Evolutionary conservation across 345 rosid species (phyloP).

Genomic region (Brassica napus): DNA sequence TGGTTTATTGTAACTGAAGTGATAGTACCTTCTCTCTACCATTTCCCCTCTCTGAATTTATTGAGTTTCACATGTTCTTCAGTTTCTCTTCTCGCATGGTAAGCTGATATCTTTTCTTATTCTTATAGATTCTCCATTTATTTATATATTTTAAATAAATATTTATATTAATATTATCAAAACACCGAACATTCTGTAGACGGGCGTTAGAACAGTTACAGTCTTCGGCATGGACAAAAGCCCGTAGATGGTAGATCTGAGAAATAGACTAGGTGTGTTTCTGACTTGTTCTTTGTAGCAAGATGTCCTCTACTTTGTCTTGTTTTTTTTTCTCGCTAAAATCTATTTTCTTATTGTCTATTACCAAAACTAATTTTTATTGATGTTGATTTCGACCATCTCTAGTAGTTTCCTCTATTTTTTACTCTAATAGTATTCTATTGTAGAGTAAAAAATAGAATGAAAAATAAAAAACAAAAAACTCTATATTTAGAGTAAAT

Average conservation of each 20-base stretch:
- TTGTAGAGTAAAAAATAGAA: no score
- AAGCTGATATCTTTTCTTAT: not conserved
- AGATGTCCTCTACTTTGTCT: not conserved
- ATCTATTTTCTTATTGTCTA: not conserved
- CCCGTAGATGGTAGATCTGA: not conserved
- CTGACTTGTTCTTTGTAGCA: not conserved
- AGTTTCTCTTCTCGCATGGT: slow-evolving; percentile 29
- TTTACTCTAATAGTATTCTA: no score
- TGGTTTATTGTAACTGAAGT: not conserved
- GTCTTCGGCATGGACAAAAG: not conserved
- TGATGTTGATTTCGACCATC: not conserved
- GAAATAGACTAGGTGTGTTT: not conserved
- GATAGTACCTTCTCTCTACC: not conserved
- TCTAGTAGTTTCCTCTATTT: no score
- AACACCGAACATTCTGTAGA: not conserved
- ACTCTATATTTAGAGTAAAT: no score
- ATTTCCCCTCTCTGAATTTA: not conserved
- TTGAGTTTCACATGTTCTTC: not conserved
- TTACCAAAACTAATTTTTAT: not conserved
- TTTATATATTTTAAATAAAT: no score
- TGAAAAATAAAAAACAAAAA: no score
- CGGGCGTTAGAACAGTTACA: not conserved
- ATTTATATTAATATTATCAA: no score
- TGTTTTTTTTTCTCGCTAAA: no score
- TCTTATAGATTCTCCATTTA: not conserved